These are phyloP conservation scores for Cercospora janseana DNA, from an alignment of 2,329 filamentous ascomycete genomes.

Conservation along the genomic window DNA sequence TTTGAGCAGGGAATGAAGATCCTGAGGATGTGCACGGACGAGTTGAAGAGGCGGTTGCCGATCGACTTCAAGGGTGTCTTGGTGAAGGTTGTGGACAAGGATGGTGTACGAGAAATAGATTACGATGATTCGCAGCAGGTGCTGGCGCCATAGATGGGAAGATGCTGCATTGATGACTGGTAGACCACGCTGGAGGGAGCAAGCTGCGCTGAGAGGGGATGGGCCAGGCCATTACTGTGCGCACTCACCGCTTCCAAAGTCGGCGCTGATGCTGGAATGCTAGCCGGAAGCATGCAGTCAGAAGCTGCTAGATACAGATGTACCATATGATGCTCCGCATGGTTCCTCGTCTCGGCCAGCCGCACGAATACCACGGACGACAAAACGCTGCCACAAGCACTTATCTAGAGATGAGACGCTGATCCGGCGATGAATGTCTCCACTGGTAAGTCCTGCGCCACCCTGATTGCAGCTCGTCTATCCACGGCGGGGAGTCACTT, in stretches of 20 bases:
- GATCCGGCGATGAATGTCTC: too few relatives aligned
- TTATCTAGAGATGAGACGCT: too few relatives aligned
- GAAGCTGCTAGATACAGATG: slow-evolving; percentile 5
- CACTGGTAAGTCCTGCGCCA: too few relatives aligned
- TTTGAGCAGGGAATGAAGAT: slow-evolving; percentile 89
- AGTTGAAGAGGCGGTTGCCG: slow-evolving; percentile 92
- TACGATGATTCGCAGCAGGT: slow-evolving; percentile 64
- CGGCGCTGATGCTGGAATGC: neutral
- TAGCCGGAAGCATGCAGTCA: neutral
- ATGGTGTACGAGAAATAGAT: slow-evolving; percentile 80
- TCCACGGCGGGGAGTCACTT: too few relatives aligned
- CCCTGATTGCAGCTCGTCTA: too few relatives aligned
- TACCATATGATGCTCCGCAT: slow-evolving; percentile 3
- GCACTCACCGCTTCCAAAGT: neutral
- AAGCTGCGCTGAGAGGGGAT: neutral
- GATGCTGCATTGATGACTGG: neutral
- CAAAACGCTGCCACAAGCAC: too few relatives aligned
- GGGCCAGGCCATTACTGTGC: neutral
- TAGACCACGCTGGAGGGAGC: too few relatives aligned
- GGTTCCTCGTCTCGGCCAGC: neutral
- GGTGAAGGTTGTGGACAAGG: slow-evolving; percentile 93
- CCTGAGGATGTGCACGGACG: slow-evolving; percentile 90
- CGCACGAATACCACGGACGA: too few relatives aligned
- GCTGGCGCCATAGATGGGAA: slow-evolving; percentile 29
- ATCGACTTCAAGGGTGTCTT: slow-evolving; percentile 94